phyloP scores from a whole-genome alignment of 83 land plant species.

The Picea abies region DNA sequence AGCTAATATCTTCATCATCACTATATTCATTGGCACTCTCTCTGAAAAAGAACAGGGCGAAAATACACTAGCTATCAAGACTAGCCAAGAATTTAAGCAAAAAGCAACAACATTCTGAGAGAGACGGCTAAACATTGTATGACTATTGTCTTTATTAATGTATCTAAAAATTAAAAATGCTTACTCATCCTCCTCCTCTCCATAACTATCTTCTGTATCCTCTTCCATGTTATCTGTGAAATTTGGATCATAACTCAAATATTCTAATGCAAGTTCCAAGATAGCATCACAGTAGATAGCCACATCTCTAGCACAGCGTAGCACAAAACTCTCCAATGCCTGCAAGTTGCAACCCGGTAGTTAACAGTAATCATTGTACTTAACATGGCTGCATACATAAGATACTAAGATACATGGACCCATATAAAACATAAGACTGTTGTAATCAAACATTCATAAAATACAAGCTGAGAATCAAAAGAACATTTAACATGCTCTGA shows the following conservation, averaged over 20 bases:
- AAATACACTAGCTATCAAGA: not conserved
- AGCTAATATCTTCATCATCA: constrained; percentile 68
- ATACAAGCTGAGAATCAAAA: too few relatives aligned
- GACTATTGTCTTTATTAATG: not conserved
- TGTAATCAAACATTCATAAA: too few relatives aligned
- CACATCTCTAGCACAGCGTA: constrained; percentile 45
- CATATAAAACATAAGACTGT: too few relatives aligned
- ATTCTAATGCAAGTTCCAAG: constrained; percentile 26
- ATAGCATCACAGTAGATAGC: too few relatives aligned
- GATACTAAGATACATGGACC: not conserved
- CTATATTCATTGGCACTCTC: too few relatives aligned
- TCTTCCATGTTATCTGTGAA: constrained; percentile 46
- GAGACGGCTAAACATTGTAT: too few relatives aligned
- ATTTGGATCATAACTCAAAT: constrained; percentile 91
- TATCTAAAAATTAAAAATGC: constrained; percentile 15
- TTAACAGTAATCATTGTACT: not conserved
- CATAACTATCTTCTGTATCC: too few relatives aligned
- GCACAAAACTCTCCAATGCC: constrained; percentile 95
- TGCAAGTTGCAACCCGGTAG: constrained; percentile 20
- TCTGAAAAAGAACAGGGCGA: constrained; percentile 24
- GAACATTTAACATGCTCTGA: too few relatives aligned
- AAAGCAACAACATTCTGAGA: not conserved
- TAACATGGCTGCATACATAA: not conserved
- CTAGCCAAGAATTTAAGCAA: not conserved
- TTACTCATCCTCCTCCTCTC: constrained; percentile 27